Evolutionary conservation across 768 basidiomycete species (phyloP).

Genomic region (Agaricus sinodeliciosus): DNA sequence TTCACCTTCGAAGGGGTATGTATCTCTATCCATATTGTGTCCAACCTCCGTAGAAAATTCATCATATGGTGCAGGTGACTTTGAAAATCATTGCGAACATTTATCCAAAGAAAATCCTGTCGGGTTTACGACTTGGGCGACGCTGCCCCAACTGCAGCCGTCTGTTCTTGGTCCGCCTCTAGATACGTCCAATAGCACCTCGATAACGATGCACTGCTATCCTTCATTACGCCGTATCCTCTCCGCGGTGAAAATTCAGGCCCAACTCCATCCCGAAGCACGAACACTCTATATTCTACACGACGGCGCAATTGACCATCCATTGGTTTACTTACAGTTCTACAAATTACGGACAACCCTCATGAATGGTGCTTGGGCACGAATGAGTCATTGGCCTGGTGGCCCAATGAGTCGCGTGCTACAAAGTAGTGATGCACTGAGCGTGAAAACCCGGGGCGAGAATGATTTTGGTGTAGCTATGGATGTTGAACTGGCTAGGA

Average conservation of each 20-base stretch:
- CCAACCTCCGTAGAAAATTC: neutral
- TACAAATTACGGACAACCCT: conserved; percentile 33
- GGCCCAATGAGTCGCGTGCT: conserved; percentile 37
- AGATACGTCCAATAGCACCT: conserved; percentile 26
- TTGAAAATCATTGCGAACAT: conserved; percentile 34
- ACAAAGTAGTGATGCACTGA: conserved; percentile 31
- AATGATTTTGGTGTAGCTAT: conserved; percentile 36
- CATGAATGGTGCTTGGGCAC: conserved; percentile 26
- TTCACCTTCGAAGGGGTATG: conserved; percentile 41
- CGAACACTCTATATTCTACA: conserved; percentile 37
- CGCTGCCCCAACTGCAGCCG: conserved; percentile 29
- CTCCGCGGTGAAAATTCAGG: conserved; percentile 29
- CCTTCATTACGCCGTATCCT: conserved; percentile 35
- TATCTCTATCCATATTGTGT: neutral
- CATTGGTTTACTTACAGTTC: conserved; percentile 33
- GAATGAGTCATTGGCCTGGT: conserved; percentile 27
- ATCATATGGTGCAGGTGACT: conserved; percentile 26
- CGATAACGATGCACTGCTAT: conserved; percentile 38
- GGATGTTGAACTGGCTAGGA: conserved; percentile 38
- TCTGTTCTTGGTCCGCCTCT: conserved; percentile 30
- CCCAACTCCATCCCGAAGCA: conserved; percentile 27
- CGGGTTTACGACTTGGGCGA: conserved; percentile 44
- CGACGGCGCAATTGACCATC: conserved; percentile 43
- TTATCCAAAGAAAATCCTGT: conserved; percentile 23
- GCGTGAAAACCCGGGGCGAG: conserved; percentile 26